A percentile compares a stretch with the other conserved stretches of the same genome.
These are phyloP conservation scores for Moelleriella libera DNA, from an alignment of 2,329 filamentous ascomycete species.

Conservation along the genomic window DNA sequence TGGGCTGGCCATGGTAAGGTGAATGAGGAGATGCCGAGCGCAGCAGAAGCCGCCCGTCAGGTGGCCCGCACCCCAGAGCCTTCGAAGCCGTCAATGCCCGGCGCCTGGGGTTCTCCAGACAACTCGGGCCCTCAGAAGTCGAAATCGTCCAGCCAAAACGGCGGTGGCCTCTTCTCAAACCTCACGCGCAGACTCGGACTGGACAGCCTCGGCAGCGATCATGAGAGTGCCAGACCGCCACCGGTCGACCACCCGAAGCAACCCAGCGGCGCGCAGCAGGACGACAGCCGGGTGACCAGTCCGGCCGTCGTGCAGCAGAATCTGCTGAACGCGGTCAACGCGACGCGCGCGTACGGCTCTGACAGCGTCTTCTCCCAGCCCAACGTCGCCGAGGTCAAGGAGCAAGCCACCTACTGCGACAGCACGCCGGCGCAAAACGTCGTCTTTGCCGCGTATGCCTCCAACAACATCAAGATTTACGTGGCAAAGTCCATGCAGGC, in stretches of 20 bases:
- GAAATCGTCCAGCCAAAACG: conserved; percentile 21
- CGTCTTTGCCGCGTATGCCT: conserved; percentile 52
- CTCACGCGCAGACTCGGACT: conserved; percentile 56
- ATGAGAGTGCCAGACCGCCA: conserved; percentile 23
- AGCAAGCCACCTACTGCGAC: conserved; percentile 80
- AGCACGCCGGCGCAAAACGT: conserved; percentile 61
- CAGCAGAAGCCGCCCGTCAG: conserved; percentile 23
- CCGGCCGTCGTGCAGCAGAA: conserved; percentile 52
- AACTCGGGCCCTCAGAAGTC: conserved; percentile 18
- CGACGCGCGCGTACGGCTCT: conserved; percentile 65
- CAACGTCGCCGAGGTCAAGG: conserved; percentile 57
- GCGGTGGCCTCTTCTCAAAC: conserved; percentile 51
- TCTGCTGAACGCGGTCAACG: conserved; percentile 63
- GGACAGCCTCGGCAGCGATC: conserved; percentile 29
- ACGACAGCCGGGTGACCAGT: conserved; percentile 42
- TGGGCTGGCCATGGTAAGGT: conserved; percentile 25
- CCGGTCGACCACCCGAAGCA: conserved; percentile 22
- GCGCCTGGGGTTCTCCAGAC: conserved; percentile 58
- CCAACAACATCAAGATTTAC: conserved; percentile 62
- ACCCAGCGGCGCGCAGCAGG: conserved; percentile 6
- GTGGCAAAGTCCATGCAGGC: conserved; percentile 39
- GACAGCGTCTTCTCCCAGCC: conserved; percentile 60
- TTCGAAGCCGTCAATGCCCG: conserved; percentile 47
- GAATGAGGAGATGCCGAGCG: conserved; percentile 2
- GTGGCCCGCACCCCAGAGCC: conserved; percentile 26